phyloP scores from a whole-genome alignment of 208 protist species.

The Trichomonas tenax region DNA sequence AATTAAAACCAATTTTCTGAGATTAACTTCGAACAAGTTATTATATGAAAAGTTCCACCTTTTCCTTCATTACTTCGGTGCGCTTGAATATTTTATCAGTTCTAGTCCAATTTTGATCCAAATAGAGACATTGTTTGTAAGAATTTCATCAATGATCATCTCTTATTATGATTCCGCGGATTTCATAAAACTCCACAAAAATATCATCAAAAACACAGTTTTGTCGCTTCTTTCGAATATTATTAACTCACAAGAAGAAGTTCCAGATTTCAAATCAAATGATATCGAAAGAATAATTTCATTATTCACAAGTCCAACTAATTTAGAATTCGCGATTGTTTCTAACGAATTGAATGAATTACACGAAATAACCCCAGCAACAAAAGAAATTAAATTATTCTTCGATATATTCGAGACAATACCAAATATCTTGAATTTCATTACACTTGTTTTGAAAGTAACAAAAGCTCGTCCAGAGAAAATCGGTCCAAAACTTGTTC shows the following conservation, averaged over 20 bases:
- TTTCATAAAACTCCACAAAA: neutral
- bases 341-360: neutral
- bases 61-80: neutral
- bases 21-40: neutral
- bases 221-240: neutral
- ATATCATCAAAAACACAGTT: neutral
- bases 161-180: neutral
- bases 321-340: neutral
- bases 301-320: neutral
- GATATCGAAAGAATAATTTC: neutral
- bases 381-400: neutral
- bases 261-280: neutral
- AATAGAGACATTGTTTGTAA: neutral
- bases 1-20: neutral
- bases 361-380: neutral
- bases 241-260: neutral
- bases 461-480: neutral
- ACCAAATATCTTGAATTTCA: neutral
- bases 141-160: neutral
- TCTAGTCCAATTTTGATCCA: neutral
- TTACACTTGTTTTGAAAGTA: neutral
- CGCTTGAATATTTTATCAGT: neutral
- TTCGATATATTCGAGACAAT: neutral
- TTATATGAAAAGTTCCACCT: neutral
- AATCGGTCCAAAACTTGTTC: neutral